phyloP scores from a whole-genome alignment of 2,329 filamentous ascomycete species.

The Phialophora tarda region DNA sequence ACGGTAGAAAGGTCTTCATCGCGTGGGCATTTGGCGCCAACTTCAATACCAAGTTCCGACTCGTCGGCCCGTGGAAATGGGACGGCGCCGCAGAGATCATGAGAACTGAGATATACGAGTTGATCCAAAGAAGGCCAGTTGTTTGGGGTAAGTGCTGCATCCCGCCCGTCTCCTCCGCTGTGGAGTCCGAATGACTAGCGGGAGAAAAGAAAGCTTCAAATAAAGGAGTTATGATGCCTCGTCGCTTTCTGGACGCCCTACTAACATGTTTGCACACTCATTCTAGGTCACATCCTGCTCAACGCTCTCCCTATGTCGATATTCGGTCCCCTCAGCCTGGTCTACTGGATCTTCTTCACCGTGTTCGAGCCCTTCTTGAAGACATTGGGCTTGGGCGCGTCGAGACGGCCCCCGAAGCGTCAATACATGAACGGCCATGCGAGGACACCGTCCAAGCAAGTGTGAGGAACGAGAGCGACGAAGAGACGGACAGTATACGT shows the following conservation, averaged over 20 bases:
- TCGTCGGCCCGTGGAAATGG: constrained; percentile 20
- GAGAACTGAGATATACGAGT: constrained; percentile 11
- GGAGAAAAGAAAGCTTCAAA: background rate
- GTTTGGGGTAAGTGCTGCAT: constrained; percentile 15
- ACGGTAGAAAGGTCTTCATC: constrained; percentile 10
- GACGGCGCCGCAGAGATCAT: constrained; percentile 17
- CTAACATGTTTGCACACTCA: background rate
- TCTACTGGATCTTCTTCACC: constrained; percentile 17
- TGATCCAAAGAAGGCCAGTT: constrained; percentile 9
- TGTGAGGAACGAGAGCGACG: background rate
- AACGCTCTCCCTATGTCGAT: constrained; percentile 17
- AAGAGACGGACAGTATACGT: background rate
- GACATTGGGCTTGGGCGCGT: background rate
- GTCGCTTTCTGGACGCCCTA: background rate
- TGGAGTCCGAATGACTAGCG: background rate
- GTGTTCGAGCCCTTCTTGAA: background rate
- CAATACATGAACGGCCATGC: constrained; percentile 1
- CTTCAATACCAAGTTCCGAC: constrained; percentile 21
- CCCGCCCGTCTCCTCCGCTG: background rate
- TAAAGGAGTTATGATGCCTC: background rate
- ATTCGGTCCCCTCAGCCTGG: constrained; percentile 13
- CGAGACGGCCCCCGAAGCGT: background rate
- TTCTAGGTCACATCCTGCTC: constrained; percentile 10
- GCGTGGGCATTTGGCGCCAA: constrained; percentile 18
- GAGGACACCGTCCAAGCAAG: constrained; percentile 3